Conservation (phyloP, 495 filamentous ascomycete species). For the Penicillium fimorum region DNA sequence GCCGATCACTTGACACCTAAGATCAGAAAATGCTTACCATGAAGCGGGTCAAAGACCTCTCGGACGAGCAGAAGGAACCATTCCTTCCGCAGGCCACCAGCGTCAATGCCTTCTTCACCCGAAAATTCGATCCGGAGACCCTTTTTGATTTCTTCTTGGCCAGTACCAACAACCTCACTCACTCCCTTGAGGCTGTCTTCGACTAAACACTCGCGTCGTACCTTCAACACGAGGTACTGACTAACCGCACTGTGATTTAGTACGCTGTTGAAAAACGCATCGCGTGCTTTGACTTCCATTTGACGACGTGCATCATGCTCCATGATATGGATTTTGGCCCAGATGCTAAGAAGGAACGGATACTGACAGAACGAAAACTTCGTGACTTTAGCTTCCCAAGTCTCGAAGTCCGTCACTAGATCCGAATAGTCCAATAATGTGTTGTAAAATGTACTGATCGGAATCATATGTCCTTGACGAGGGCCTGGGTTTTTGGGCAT, state of each 20-base stretch:
- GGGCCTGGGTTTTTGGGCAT: conserved; percentile 40
- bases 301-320: conserved; percentile 88
- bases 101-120: conserved; percentile 91
- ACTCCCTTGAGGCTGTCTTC: conserved; percentile 87
- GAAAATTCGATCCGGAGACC: conserved; percentile 82
- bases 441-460: conserved; percentile 86
- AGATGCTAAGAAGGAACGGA: conserved; percentile 90
- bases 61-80: conserved; percentile 92
- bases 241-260: conserved; percentile 69
- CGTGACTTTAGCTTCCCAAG: conserved; percentile 73
- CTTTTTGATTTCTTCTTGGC: conserved; percentile 90
- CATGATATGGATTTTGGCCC: conserved; percentile 89
- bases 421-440: conserved; percentile 82
- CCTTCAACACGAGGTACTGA: conserved; percentile 75
- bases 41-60: conserved; percentile 88
- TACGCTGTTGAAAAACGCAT: conserved; percentile 90
- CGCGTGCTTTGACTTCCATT: conserved; percentile 86
- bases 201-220: conserved; percentile 84
- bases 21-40: conserved; percentile 58
- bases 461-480: conserved; percentile 61
- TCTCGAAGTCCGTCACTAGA: conserved; percentile 83
- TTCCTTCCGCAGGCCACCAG: conserved; percentile 87
- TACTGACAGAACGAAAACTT: conserved; percentile 93
- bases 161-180: conserved; percentile 80
- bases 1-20: conserved; percentile 5